Evolutionary conservation across 148 eudicot species (phyloP), one percentile per base, ranked within the genome.

Genomic region (Heliamphora exappendiculata): DNA sequence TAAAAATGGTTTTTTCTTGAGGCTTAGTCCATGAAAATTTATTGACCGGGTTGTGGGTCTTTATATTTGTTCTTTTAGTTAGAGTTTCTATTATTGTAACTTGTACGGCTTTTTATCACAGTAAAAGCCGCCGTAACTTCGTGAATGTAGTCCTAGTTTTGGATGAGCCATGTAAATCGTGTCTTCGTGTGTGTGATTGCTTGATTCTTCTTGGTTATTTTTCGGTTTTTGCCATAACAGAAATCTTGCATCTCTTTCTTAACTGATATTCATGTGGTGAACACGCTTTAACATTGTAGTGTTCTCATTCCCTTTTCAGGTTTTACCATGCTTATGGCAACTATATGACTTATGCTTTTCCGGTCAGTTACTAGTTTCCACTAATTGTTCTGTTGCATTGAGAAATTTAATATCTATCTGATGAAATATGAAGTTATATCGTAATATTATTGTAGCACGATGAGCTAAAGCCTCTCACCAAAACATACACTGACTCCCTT

Each of bases 301-400:
- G 16, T 74, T 36, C 67, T 76, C 55, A 42, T 64, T 68, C 44
- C 54, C 47, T 50, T 88, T 78, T 65, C 93, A 94, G 98, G 98
- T 94, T 94, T 81, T 94, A 92, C 80, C 98, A 94, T 84, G 98
- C 98, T 33, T 94, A 92, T 81, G 96, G 92, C 85, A 94, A 92
- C 84, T 94, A 94, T 81, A 90, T 94, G 92, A 84, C 64, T 75
- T 83, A 90, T 66, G 98, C 98, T n/a, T 94, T 94, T 77, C 98
- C 98, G 89, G 98, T 94, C 26, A 78, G 96, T 87, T 75, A n/a
- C 31, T 65, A 73, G 29, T 26, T 75, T 55, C 33, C 10, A 31
- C 19, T 58, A 11, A 53, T n/a, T 74, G 34, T 74, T 55, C 54
- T 20, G 31, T 66, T 17, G 29, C 5, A 12, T 26, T 31, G 31